Percentiles rank a stretch among this genome's conserved stretches.
Conservation (phyloP, 2,329 filamentous ascomycete species). For the Gnomoniopsis sp. region DNA sequence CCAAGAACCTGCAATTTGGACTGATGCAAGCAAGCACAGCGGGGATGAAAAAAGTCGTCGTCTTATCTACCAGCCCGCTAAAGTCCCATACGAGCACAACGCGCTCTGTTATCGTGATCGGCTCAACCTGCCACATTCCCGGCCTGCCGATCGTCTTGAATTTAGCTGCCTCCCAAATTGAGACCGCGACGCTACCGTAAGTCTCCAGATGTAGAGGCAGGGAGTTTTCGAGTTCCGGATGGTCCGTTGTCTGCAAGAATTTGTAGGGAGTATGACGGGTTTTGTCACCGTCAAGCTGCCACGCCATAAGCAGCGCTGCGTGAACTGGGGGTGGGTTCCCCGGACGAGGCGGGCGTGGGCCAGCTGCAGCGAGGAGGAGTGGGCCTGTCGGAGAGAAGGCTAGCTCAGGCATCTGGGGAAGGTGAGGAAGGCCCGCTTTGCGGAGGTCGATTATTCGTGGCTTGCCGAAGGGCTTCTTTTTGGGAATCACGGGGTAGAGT, state of each 20-base stretch:
- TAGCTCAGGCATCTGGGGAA: slow-evolving; percentile 37
- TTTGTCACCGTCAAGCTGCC: slow-evolving; percentile 31
- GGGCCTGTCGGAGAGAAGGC: slow-evolving; percentile 37
- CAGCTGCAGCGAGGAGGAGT: slow-evolving; percentile 35
- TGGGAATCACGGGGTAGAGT: slow-evolving; percentile 28
- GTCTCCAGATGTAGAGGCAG: slow-evolving; percentile 34
- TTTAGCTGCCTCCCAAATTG: slow-evolving; percentile 38
- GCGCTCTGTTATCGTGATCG: slow-evolving; percentile 29
- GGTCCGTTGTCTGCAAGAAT: slow-evolving; percentile 28
- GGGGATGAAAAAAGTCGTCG: slow-evolving; percentile 35
- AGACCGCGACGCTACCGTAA: slow-evolving; percentile 36
- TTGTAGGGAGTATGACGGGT: slow-evolving; percentile 30
- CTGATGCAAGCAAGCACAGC: slow-evolving; percentile 36
- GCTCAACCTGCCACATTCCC: slow-evolving; percentile 32
- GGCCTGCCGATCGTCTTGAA: slow-evolving; percentile 30
- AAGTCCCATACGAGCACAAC: slow-evolving; percentile 40
- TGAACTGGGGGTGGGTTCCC: slow-evolving; percentile 35
- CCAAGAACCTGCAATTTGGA: slow-evolving; percentile 38
- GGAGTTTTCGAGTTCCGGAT: slow-evolving; percentile 36
- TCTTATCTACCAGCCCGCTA: slow-evolving; percentile 29
- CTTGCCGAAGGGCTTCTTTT: slow-evolving; percentile 36
- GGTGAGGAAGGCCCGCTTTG: slow-evolving; percentile 32
- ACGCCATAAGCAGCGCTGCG: slow-evolving; percentile 36
- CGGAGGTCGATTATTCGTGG: slow-evolving; percentile 32
- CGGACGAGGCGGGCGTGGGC: slow-evolving; percentile 34